Base-by-base conservation (phyloP, 306 rosid species). In the Cucurbita maxima region DNA sequence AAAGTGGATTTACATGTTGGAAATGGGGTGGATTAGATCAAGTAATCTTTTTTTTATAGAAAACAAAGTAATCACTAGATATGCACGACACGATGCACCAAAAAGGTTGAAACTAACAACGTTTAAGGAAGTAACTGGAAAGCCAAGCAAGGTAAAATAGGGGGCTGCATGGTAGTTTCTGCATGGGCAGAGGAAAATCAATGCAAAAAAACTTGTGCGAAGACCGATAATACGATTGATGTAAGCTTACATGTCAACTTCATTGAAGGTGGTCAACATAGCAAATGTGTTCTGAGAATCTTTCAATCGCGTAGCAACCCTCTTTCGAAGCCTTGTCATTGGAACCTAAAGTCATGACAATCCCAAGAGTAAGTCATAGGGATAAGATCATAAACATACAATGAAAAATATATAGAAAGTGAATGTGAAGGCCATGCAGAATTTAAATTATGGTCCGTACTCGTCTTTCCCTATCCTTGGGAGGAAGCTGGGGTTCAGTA, bases 211-310 rank as follows among this genome's bases (percentile, higher is more conserved):
- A 50, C 40, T 22, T 34, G 19, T 47, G 4, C 15, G 14, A 69
- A 68, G 73, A 47, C 20, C 76, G 36, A 73, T 58, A 67, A 36
- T 43, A 25, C 15, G 30, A 66, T 57, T 55, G 20, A 56, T 62
- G 11, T 10, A 40, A 77, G 86, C 91, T 80, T 79, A 88, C 92
- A 88, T 90, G 81, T 90, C 94, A 75, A 90, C 90, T 87, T 90
- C 96, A 82, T 90, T 88, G 84, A 90, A 86, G 69, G 96, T 90
- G 9, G 96, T 83, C 80, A 90, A 83, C 96, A 90, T 69, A 44
- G 96, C 96, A 68, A 82, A 90, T 52, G 95, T 90, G 85, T 90
- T 90, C 67, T 90, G 96, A 63, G 96, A 86, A 81, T 90, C 96
- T 67, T 90, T 90, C 92, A 90, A 83, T 36, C 92, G 77, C 41